Base-by-base conservation (phyloP, 1,284 basidiomycete species). In the Rhodotorula sp. region DNA sequence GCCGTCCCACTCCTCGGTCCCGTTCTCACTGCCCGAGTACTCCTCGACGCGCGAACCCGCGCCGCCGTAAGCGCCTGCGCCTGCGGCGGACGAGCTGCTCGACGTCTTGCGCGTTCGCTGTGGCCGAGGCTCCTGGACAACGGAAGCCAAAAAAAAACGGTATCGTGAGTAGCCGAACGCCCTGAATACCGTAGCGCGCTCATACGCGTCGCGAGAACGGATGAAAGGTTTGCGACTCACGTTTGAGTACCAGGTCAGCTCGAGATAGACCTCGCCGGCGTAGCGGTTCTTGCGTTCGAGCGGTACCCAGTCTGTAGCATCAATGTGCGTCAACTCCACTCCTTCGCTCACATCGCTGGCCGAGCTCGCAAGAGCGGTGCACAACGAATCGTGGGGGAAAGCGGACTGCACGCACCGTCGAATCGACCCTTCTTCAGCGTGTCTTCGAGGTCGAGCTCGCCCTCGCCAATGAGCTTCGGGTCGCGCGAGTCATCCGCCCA, bases 401-500 rank as follows among this genome's bases (percentile, higher is more conserved):
- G 41, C n/a, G 21, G n/a, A 25, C 25, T 42, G 9, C 17, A 83
- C 90, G 80, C 79, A 94, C 94, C 93, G 83, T 99, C 97, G 4
- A 93, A 93, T 82, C 98, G 96, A 61, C 97, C 97, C 81, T 91
- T 93, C 73, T 91, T 92, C 77, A 99, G 83, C 23, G 91, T 95
- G 75, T 94, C 91, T 14, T 91, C 91, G 61, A 99, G 85, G 80
- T 96, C 90, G 4, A 99, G 91, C 55, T 88, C 85, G 2, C 88
- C 85, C 81, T 99, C 95, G 59, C 97, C 97, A 80, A 99, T 96
- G 76, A 98, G 85, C 79, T 96, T 94, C 63, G 97, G 96, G 79
- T 99, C 95, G 74, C 92, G 89, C 64, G 90, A 86, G 82, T 99
- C 96, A 81, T 98, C 95, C 21, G 97, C 96, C 81, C 90, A 99